Conservation (phyloP, 306 rosid genomes). For the Vicia faba region DNA sequence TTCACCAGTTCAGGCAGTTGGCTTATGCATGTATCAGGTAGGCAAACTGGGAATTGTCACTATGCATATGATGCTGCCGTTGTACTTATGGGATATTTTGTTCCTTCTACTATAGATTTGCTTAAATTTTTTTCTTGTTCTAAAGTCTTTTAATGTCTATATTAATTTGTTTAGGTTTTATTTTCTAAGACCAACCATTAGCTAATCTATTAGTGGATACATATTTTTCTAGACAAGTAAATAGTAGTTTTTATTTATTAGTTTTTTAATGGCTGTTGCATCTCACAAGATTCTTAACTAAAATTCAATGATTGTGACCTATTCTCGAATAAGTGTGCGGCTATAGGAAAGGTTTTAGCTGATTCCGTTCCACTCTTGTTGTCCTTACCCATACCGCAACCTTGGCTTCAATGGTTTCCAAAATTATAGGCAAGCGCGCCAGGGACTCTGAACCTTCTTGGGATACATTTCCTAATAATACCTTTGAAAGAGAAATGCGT, state of each 20-base stretch:
- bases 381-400: not conserved
- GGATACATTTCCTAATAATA: too few relatives aligned
- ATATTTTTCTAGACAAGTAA: not conserved
- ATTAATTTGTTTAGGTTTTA: not conserved
- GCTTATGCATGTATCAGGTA: constrained; percentile 96
- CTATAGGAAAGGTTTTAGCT: not conserved
- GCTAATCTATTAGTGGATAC: not conserved
- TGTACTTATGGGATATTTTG: constrained; percentile 25
- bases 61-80: constrained; percentile 29
- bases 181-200: not conserved
- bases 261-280: not conserved
- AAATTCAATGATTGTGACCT: not conserved
- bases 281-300: constrained; percentile 15
- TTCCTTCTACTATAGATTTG: not conserved
- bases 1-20: constrained; percentile 88
- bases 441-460: too few relatives aligned
- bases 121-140: not conserved
- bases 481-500: too few relatives aligned
- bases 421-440: too few relatives aligned
- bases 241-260: constrained; percentile 7
- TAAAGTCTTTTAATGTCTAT: constrained; percentile 6
- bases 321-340: not conserved
- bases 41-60: constrained; percentile 37
- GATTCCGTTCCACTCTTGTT: constrained; percentile 1
- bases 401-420: not conserved